Evolutionary conservation across 116 monocot species (phyloP), one percentile per base, ranked within the genome.

Genomic region (Trichopus zeylanicus): DNA sequence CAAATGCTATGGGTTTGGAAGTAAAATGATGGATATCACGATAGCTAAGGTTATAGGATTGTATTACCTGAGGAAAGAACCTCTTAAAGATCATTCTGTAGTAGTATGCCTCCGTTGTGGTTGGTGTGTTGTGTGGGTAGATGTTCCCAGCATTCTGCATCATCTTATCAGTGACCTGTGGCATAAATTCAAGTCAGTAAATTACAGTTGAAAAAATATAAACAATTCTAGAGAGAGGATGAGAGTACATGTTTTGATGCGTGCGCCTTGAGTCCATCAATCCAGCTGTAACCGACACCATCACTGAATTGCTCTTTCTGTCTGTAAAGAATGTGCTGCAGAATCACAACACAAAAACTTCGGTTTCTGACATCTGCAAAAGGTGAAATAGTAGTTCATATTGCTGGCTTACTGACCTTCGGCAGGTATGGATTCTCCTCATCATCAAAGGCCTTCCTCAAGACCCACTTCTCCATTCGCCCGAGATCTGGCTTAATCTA

Each of bases 261-360:
- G 60, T 89, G 86, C 26, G 87, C 64, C 60, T 89, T 89, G 31
- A 95, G 79, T 31, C 95, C 90, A 65, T 90, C 95, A 54, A 95
- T 95, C 95, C 90, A 87, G 60, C 81, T 87, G 48, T 84, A 95
- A 13, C 86, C 90, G 22, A 95, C 95, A 32, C 95, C 95, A 55
- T 86, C 90, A 56, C 95, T 95, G 77, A 95, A 95, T 71, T 90
- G 95, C 62, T 95, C 95, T 63, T 95, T 89, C 72, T 95, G 90
- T 67, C 86, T 76, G 51, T 87, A 95, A 21, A 95, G 95, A 28
- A 95, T 87, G 57, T 89, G 81, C 84, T 94, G 75, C 10, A 80
- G 64, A 71, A 57, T 48, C 3, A 9, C 13, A 20, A 49, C 23
- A 49, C 8, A 1, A 25, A 6, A 22, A 1, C 4, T 7, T 49